Evolutionary conservation across 192 early-diverging fungal species (phyloP).

Genomic region (Rhizophagus prolifer): DNA sequence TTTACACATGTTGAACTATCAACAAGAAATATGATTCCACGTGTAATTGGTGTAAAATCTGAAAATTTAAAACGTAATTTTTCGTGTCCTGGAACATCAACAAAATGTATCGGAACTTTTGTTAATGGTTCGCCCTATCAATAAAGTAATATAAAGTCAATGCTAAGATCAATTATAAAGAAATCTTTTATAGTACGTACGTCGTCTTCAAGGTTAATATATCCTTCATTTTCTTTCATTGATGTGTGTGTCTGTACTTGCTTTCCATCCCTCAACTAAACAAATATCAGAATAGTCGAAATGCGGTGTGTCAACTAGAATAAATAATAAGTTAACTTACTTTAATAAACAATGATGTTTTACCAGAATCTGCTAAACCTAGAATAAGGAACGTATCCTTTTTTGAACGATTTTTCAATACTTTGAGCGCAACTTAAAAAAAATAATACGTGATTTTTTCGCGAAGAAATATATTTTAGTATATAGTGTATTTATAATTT

Average conservation of each 20-base stretch:
- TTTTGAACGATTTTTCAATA: slow-evolving; percentile 6
- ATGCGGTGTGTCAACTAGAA: not conserved
- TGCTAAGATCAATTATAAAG: not conserved
- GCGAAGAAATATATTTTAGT: not conserved
- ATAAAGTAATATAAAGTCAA: not conserved
- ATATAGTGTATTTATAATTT: not conserved
- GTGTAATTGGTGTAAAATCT: slow-evolving; percentile 67
- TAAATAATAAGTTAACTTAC: slow-evolving; percentile 3
- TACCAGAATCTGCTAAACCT: slow-evolving; percentile 21
- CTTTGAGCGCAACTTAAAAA: not conserved
- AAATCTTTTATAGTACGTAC: not conserved
- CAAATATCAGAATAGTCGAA: not conserved
- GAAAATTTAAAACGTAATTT: slow-evolving; percentile 72
- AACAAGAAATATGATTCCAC: slow-evolving; percentile 75
- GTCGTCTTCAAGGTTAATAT: slow-evolving; percentile 47
- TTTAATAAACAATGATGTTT: slow-evolving; percentile 19
- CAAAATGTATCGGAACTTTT: slow-evolving; percentile 54
- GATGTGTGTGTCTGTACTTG: slow-evolving; percentile 59
- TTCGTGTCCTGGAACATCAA: slow-evolving; percentile 90
- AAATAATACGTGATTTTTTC: not conserved
- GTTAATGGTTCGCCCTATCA: slow-evolving; percentile 8
- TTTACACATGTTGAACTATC: slow-evolving; percentile 65
- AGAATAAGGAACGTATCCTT: slow-evolving; percentile 25
- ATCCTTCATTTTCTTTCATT: slow-evolving; percentile 70
- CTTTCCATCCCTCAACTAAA: slow-evolving; percentile 40